phyloP scores from a whole-genome alignment of 1,284 basidiomycete genomes.

The Cutaneotrichosporon mucoides region DNA sequence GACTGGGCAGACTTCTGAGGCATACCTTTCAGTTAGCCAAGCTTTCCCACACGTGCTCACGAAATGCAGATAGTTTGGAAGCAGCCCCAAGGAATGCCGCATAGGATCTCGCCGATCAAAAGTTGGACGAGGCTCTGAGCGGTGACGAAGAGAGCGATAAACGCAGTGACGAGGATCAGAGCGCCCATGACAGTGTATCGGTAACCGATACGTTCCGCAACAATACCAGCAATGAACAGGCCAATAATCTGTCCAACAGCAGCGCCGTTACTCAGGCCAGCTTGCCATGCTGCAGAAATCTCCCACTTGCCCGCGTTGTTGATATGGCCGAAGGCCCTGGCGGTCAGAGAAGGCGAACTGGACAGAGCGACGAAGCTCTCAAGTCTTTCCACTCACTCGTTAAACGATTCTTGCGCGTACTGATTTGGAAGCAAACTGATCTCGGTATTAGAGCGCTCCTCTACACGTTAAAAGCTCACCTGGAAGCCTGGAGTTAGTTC shows the following conservation, averaged over 20 bases:
- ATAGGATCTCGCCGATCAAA: constrained; percentile 37
- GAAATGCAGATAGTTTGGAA: constrained; percentile 18
- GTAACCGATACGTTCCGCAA: constrained; percentile 48
- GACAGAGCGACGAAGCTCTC: too few relatives aligned
- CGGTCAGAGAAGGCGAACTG: too few relatives aligned
- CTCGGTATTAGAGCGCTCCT: too few relatives aligned
- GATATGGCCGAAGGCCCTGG: constrained; percentile 37
- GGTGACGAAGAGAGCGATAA: constrained; percentile 43
- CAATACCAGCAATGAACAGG: constrained; percentile 47
- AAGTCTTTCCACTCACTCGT: constrained; percentile 6
- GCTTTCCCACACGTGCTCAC: neutral
- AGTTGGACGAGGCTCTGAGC: constrained; percentile 35
- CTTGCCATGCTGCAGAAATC: constrained; percentile 52
- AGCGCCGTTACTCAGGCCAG: constrained; percentile 49
- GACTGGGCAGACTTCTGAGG: constrained; percentile 45
- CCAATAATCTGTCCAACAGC: constrained; percentile 50
- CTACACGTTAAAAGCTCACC: constrained; percentile 17
- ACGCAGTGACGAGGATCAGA: constrained; percentile 31
- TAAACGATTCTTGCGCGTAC: constrained; percentile 46
- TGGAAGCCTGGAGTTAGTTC: constrained; percentile 29
- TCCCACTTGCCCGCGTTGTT: constrained; percentile 43
- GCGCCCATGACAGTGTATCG: constrained; percentile 37
- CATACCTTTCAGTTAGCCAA: constrained; percentile 20
- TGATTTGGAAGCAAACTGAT: constrained; percentile 37
- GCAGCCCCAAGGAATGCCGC: constrained; percentile 43